Conservation (phyloP, 1,284 basidiomycete species). For the Austropuccinia psidii region DNA sequence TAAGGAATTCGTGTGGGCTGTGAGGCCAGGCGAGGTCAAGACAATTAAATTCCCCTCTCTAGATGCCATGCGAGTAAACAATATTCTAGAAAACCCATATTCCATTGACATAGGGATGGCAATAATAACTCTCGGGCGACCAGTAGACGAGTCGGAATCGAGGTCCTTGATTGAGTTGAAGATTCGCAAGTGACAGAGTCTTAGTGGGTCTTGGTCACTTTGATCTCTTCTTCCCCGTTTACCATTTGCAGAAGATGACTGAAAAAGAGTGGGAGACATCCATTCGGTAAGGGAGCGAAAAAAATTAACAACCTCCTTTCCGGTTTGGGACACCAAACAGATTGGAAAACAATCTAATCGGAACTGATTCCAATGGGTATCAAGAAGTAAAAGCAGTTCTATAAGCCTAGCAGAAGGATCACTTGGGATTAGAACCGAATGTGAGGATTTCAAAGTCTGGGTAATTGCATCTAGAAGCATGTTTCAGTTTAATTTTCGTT, state of each 20-base stretch:
- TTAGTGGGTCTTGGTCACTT: constrained; percentile 16
- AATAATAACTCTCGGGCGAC: constrained; percentile 83
- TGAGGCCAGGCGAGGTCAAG: constrained; percentile 57
- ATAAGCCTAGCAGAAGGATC: constrained; percentile 88
- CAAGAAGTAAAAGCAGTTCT: constrained; percentile 86
- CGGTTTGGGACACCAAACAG: constrained; percentile 81
- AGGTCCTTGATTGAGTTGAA: constrained; percentile 75
- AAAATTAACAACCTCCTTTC: constrained; percentile 86
- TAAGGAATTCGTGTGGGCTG: neutral
- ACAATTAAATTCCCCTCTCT: constrained; percentile 74
- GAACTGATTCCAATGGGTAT: constrained; percentile 93
- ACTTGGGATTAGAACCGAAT: constrained; percentile 72
- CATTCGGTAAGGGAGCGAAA: constrained; percentile 98
- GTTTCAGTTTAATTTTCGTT: too few relatives aligned
- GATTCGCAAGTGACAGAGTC: constrained; percentile 66
- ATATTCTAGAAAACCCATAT: constrained; percentile 75
- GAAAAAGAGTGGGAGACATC: constrained; percentile 62
- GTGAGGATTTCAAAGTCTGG: constrained; percentile 65
- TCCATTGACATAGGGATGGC: constrained; percentile 86
- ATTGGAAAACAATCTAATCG: constrained; percentile 59
- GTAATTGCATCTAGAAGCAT: constrained; percentile 65
- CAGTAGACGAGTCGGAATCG: constrained; percentile 58
- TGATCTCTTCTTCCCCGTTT: constrained; percentile 2
- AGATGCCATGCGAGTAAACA: constrained; percentile 77
- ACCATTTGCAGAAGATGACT: constrained; percentile 9